These are phyloP conservation scores for Lachnellula cervina DNA, from an alignment of 2,329 filamentous ascomycete species.

Conservation along the genomic window DNA sequence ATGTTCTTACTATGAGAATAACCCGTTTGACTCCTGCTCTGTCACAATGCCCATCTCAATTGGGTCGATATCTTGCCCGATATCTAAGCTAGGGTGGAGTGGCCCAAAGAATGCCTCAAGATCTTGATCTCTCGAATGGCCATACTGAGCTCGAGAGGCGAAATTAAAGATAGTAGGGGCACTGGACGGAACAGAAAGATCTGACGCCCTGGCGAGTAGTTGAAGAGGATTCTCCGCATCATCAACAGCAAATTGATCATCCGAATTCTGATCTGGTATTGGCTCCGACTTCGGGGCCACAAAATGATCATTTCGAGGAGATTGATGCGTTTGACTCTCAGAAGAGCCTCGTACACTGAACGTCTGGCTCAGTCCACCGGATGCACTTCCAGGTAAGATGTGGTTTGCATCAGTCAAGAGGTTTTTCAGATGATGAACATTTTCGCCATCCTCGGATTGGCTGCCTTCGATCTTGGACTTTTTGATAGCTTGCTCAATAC, in stretches of 20 bases:
- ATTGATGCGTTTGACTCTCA: conserved; percentile 1
- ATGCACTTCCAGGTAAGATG: conserved; percentile 29
- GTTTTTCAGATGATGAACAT: conserved; percentile 41
- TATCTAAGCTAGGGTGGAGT: conserved; percentile 57
- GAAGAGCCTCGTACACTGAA: background rate
- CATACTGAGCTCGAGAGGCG: conserved; percentile 16
- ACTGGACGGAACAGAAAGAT: conserved; percentile 39
- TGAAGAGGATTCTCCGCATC: conserved; percentile 73
- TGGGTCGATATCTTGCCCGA: conserved; percentile 61
- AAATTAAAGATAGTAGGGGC: background rate
- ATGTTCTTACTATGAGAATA: conserved; percentile 57
- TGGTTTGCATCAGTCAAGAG: conserved; percentile 45
- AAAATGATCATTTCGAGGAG: background rate
- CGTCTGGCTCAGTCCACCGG: conserved; percentile 13
- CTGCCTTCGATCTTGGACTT: conserved; percentile 40
- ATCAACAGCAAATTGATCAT: conserved; percentile 57
- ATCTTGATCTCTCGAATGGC: conserved; percentile 37
- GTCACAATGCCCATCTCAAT: conserved; percentile 67
- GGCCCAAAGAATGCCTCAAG: conserved; percentile 64
- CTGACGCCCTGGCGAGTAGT: conserved; percentile 66
- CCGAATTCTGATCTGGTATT: conserved; percentile 22
- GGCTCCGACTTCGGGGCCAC: background rate
- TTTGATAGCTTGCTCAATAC: conserved; percentile 66
- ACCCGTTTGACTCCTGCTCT: conserved; percentile 55
- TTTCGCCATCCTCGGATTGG: conserved; percentile 39